Base-by-base conservation (phyloP, 768 basidiomycete species). In the Suillus subluteus region DNA sequence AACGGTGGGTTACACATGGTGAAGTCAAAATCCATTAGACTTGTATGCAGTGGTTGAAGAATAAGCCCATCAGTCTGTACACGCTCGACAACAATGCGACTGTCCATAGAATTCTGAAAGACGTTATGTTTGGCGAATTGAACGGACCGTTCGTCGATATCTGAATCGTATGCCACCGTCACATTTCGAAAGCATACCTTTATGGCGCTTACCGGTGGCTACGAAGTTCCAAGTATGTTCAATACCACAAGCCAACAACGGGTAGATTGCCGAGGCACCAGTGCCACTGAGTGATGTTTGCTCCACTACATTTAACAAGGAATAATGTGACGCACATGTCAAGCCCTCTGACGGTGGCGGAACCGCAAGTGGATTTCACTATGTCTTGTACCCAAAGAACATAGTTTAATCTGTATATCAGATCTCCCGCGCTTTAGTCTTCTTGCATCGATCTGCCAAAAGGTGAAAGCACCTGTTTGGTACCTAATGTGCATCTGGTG, bases 1-100 rank as follows among this genome's bases (percentile, higher is more conserved):
- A 99, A 99, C 0, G 97, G 97, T 0, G 97, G 97, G 75, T 99
- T 99, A 79, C 96, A 98, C 88, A 99, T 94, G 0, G 89, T 88
- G 69, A 97, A 95, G 65, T 91, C 87, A 71, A 89, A 87, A 55
- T 41, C 43, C n/a, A 23, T 32, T 61, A n/a, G 50, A 65, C 30
- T 18, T 54, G 52, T 46, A 23, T 71, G 73, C 18, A 76, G 54
- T 41, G 68, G 62, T 23, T 64, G 79, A 3, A 94, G 78, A 38
- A 93, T 84, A 0, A 79, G 75, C 3, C 80, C 82, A 0, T 73
- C 71, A 0, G 72, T 67, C 6, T 75, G 74, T 0, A 81, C 78
- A 62, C 79, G 75, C 11, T 84, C 64, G 4, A 95, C 68, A 0
- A 70, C 58, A 37, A 97, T 87, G 7, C 84, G 81, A 1, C 82